Percentiles rank a stretch among this genome's conserved stretches.
Evolutionary conservation across 805 yeast genomes (phyloP).

Genomic region (Kregervanrija delftensis): DNA sequence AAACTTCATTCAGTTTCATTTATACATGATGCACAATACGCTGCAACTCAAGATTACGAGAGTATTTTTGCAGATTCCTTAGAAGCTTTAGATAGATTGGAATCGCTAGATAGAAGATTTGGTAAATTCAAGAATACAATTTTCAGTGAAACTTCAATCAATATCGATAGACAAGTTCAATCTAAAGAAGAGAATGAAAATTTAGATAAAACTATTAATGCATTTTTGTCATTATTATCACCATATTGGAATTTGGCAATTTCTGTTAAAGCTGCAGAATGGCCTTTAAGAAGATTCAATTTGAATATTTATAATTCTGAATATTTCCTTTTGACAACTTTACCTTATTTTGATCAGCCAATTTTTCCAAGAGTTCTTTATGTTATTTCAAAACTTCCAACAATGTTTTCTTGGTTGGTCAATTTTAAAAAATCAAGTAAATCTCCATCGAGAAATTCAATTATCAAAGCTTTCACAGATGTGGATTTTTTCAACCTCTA

Average conservation of each 20-base stretch:
- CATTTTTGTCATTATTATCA: constrained; percentile 66
- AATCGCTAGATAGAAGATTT: constrained; percentile 69
- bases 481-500: constrained; percentile 61
- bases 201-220: constrained; percentile 66
- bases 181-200: constrained; percentile 68
- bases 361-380: constrained; percentile 71
- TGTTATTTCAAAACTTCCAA: constrained; percentile 68
- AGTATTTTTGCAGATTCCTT: constrained; percentile 62
- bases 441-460: constrained; percentile 59
- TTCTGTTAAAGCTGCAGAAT: constrained; percentile 78
- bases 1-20: constrained; percentile 85
- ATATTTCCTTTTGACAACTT: constrained; percentile 55
- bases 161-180: constrained; percentile 78
- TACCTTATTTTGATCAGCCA: constrained; percentile 76
- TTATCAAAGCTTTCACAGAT: constrained; percentile 71
- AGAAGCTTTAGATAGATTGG: constrained; percentile 72
- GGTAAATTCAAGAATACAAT: constrained; percentile 59
- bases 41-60: constrained; percentile 93
- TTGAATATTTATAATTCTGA: constrained; percentile 79
- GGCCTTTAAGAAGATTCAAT: constrained; percentile 90
- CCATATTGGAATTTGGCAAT: constrained; percentile 73
- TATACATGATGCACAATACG: constrained; percentile 76
- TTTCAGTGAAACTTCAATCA: constrained; percentile 76
- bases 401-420: constrained; percentile 63
- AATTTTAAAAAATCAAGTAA: constrained; percentile 54